Base-by-base conservation (phyloP, 2,329 filamentous ascomycete species). In the Neonectria punicea region DNA sequence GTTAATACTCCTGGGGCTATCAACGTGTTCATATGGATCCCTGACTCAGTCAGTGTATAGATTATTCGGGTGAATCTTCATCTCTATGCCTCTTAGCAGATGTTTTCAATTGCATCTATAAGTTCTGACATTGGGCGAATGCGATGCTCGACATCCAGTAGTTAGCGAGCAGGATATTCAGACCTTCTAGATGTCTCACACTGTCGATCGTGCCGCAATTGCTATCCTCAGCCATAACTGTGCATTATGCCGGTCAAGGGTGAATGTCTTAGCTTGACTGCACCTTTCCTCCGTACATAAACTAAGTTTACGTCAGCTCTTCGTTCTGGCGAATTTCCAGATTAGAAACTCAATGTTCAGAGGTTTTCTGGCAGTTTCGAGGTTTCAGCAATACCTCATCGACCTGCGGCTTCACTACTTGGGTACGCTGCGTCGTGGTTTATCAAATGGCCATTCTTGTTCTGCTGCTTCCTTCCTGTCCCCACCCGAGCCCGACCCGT, bases 371-470 rank as follows among this genome's bases (percentile, higher is more conserved):
- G 32, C 30, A 60, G 36, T 20, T 60, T 30, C 22, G 43, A 41
- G 7, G 43, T 39, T 5, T 16, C 47, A 4, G 30, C 57, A 0
- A 32, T 46, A 39, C 34, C 49, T 5, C 39, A 53, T 10, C 49
- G 39, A 59, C 10, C 44, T 51, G 10, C 57, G 57, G 11, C 16
- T 59, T 8, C 49, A 59, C 16, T 59, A 5, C 28, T 47, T 9
- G 49, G 57, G 1, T 49, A 59, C 28, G 46, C 2, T 3, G 36
- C 57, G 4, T 20, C 49, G 49, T 59, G 4, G 57, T 39, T 2
- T 59, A 59, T 28, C 57, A 59, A 13, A 59, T 59, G 49, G 36
- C 39, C 8, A 59, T 53, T 14, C 28, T 59, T 8, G 53, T 59
- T 36, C 46, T 49, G 1, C 53, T 53, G 57, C 47, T 49, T 59